These are phyloP conservation scores for Durio zibethinus DNA, from an alignment of 345 rosid species.

Conservation along the genomic window DNA sequence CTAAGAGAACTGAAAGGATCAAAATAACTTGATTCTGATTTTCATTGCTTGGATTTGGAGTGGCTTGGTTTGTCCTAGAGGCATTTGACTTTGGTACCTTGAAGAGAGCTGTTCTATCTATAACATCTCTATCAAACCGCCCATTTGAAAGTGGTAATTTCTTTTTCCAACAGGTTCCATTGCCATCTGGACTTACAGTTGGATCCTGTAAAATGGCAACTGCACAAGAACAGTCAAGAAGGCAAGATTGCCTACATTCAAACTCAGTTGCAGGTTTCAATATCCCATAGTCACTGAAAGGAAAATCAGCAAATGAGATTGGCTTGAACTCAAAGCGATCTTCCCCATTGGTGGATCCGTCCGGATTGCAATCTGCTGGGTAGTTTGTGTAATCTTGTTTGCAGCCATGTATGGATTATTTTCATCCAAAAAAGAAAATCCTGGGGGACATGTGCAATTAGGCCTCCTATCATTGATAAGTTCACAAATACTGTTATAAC, in stretches of 20 bases:
- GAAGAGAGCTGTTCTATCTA: slow-evolving; percentile 4
- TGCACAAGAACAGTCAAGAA: slow-evolving; percentile 17
- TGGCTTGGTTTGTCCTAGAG: too few relatives aligned
- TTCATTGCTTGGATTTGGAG: too few relatives aligned
- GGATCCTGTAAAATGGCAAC: slow-evolving; percentile 14
- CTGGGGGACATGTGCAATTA: slow-evolving; percentile 10
- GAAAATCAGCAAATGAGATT: background rate
- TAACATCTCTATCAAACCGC: background rate
- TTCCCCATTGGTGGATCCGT: background rate
- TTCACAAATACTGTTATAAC: slow-evolving; percentile 15
- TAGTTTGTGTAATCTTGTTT: slow-evolving; percentile 1
- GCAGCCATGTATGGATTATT: background rate
- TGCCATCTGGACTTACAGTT: background rate
- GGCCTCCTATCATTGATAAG: background rate
- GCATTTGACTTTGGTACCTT: too few relatives aligned
- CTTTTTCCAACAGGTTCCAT: background rate
- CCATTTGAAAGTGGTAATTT: slow-evolving; percentile 12
- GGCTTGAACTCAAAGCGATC: slow-evolving; percentile 1
- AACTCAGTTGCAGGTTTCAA: background rate
- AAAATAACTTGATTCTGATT: too few relatives aligned
- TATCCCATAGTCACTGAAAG: background rate
- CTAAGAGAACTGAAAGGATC: too few relatives aligned
- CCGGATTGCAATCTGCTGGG: slow-evolving; percentile 10
- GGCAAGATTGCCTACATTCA: slow-evolving; percentile 14
- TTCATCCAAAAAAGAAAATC: slow-evolving; percentile 7